Base-by-base conservation (phyloP, 2,329 filamentous ascomycete genomes). In the Alternaria incomplexa region DNA sequence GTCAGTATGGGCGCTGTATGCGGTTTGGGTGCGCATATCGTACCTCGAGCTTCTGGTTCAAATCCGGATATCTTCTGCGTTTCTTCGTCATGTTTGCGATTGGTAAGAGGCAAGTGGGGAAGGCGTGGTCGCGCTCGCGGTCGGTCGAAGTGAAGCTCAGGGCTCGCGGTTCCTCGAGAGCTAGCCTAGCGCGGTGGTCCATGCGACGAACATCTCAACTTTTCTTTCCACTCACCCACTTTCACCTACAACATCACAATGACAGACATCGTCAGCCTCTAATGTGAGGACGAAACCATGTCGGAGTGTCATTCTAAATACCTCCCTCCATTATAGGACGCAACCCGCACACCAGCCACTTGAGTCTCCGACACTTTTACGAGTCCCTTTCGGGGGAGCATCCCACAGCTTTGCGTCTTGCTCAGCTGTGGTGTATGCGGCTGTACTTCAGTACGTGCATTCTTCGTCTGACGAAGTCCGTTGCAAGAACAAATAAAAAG, bases 41-140 rank as follows among this genome's bases (percentile, higher is more conserved):
- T 28, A 62, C 60, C 70, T 86, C 84, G 66, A 99, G 88, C 72
- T 97, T 85, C 82, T 98, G 93, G 83, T 98, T 92, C 71, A 97
- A 85, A 74, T 94, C 89, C 67, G 93, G 92, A 77, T 93, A 90
- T 70, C 90, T 89, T 80, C 93, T 91, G 88, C 93, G 95, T 85
- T 96, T 96, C 84, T 97, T 97, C 64, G 75, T 77, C 77, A 80
- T 72, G 55, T 51, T 56, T 48, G 59, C 63, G 61, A 57, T 44
- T 30, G 58, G 25, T 47, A 23, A 15, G 26, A 20, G 50, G 43
- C 9, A 56, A 45, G 32, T 54, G 45, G 55, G 45, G 26, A 26
- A 44, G 44, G 22, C 52, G 51, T 52, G 26, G 50, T 45, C 55
- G 50, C 62, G 54, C 50, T 63, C 43, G 58, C 47, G 44, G 61